Conservation (phyloP, 495 filamentous ascomycete genomes). For the Pyronema domesticum region DNA sequence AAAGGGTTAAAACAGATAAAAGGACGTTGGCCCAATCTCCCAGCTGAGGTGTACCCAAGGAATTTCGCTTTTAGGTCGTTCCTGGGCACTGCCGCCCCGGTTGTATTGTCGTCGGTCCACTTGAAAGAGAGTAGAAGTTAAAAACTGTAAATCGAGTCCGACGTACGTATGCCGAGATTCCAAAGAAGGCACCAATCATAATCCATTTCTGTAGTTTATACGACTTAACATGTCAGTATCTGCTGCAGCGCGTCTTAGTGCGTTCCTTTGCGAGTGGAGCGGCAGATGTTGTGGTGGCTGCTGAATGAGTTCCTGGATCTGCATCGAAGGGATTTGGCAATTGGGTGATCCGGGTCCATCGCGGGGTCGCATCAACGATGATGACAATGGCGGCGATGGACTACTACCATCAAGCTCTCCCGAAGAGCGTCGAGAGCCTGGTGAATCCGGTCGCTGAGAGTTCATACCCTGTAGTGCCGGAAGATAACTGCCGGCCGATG, state of each 20-base stretch:
- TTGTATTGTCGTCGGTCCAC: not conserved
- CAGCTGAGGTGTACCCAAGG: not conserved
- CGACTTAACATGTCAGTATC: slow-evolving; percentile 20
- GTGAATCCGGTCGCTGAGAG: slow-evolving; percentile 21
- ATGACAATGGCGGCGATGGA: slow-evolving; percentile 9
- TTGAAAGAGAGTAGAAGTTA: slow-evolving; percentile 2
- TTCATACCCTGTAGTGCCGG: slow-evolving; percentile 14
- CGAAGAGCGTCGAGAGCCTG: slow-evolving; percentile 18
- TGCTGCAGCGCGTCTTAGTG: slow-evolving; percentile 9
- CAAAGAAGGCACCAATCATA: not conserved
- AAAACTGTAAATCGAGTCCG: not conserved
- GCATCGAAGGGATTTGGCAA: slow-evolving; percentile 20
- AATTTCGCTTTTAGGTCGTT: not conserved
- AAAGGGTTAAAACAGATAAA: not conserved
- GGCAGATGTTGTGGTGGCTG: slow-evolving; percentile 10
- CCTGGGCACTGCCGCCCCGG: too few species aligned
- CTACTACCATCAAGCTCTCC: slow-evolving; percentile 21
- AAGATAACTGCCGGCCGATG: slow-evolving; percentile 22
- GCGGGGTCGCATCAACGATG: slow-evolving; percentile 6
- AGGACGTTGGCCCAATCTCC: not conserved
- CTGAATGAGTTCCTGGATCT: slow-evolving; percentile 18
- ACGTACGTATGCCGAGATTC: not conserved
- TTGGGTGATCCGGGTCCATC: slow-evolving; percentile 15
- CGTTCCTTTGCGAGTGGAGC: slow-evolving; percentile 1
- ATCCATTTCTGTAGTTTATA: slow-evolving; percentile 1